Evolutionary conservation across 1,139 yeast genomes (phyloP).

Genomic region (Yarrowia galli): DNA sequence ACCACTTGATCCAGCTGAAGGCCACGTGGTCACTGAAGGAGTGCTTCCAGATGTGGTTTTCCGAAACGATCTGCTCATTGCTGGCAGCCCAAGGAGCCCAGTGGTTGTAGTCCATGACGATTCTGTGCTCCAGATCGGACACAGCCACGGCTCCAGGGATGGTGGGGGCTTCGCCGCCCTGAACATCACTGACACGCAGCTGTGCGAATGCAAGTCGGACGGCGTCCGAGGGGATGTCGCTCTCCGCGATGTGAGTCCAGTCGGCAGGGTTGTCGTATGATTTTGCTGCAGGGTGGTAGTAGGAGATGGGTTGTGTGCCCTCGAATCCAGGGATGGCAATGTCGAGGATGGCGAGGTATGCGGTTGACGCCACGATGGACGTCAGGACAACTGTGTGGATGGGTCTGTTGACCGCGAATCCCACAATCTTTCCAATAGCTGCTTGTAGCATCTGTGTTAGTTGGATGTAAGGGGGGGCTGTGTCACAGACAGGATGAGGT

Average conservation of each 20-base stretch:
- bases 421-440: constrained; percentile 37
- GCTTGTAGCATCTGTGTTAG: constrained; percentile 39
- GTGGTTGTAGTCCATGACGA: constrained; percentile 55
- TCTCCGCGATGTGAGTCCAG: constrained; percentile 48
- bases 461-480: not conserved
- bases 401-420: constrained; percentile 57
- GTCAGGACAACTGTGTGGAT: constrained; percentile 84
- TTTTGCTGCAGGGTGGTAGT: constrained; percentile 43
- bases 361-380: constrained; percentile 77
- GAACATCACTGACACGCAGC: constrained; percentile 56
- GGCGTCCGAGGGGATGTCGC: constrained; percentile 52
- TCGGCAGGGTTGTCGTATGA: constrained; percentile 42
- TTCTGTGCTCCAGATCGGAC: constrained; percentile 53
- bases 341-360: constrained; percentile 82
- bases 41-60: constrained; percentile 62
- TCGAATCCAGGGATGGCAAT: constrained; percentile 64
- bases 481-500: not conserved
- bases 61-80: constrained; percentile 51
- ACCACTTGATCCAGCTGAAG: constrained; percentile 69
- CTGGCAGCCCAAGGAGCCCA: constrained; percentile 50
- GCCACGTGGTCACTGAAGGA: constrained; percentile 60
- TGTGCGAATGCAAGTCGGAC: constrained; percentile 62
- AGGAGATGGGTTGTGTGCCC: constrained; percentile 45
- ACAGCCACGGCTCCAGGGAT: constrained; percentile 41
- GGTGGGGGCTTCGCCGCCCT: constrained; percentile 39